Conservation (phyloP, 139 green algal genomes). For the Chlamydomonas sphaeroides region DNA sequence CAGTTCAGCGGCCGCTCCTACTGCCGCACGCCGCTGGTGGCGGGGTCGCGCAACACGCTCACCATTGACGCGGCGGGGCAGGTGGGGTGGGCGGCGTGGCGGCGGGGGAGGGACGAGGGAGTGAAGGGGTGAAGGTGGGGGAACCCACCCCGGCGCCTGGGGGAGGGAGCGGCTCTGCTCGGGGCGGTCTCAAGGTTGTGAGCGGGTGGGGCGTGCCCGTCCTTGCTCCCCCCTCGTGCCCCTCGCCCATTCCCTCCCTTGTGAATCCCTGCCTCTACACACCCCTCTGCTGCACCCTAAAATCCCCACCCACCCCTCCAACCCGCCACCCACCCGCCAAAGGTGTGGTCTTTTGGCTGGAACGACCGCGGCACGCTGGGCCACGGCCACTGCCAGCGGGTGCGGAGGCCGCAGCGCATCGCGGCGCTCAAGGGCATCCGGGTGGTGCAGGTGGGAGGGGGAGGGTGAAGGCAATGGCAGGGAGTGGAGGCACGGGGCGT, state of each 20-base stretch:
- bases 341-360: constrained; percentile 87
- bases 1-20: constrained; percentile 64
- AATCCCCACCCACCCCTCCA: neutral
- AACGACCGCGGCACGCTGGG: constrained; percentile 88
- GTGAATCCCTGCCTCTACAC: too few relatives aligned
- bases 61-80: constrained; percentile 66
- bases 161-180: too few relatives aligned
- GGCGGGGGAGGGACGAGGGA: neutral
- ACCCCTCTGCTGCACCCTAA: neutral
- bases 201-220: too few relatives aligned
- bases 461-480: too few relatives aligned
- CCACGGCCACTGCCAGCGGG: constrained; percentile 69
- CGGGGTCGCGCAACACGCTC: constrained; percentile 75
- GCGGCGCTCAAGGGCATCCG: constrained; percentile 66
- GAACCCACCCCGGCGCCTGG: too few relatives aligned
- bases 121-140: neutral
- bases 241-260: too few relatives aligned
- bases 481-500: too few relatives aligned
- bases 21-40: constrained; percentile 56
- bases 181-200: too few relatives aligned
- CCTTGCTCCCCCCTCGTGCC: too few relatives aligned
- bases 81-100: neutral
- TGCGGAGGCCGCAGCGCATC: constrained; percentile 73
- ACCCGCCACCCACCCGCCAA: neutral
- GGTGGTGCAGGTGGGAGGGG: constrained; percentile 64